A percentile compares a stretch with the other conserved stretches of the same genome.
Conservation (phyloP, 345 rosid species). For the Syzygium oleosum region DNA sequence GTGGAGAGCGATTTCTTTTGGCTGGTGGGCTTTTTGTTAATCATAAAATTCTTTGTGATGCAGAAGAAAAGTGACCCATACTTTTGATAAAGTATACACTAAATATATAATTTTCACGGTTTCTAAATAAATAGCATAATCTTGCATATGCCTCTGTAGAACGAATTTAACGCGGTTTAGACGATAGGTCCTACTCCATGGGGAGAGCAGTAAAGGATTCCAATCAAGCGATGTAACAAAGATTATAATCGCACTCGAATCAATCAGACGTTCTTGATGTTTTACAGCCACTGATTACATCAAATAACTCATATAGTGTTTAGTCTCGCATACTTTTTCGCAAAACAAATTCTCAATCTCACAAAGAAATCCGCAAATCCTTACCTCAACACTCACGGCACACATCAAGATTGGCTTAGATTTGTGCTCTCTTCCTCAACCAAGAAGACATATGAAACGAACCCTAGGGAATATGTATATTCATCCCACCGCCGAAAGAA, state of each 20-base stretch:
- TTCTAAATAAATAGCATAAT: not conserved
- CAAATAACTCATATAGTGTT: not conserved
- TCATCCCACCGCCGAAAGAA: not conserved
- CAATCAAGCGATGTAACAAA: no score
- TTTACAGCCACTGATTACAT: not conserved
- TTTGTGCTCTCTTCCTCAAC: slow-evolving; percentile 18
- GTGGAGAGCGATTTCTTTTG: not conserved
- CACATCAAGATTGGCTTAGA: slow-evolving; percentile 4
- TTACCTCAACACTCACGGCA: not conserved
- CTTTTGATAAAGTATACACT: not conserved
- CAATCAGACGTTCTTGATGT: fast-evolving
- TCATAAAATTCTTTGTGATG: not conserved
- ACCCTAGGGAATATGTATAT: not conserved
- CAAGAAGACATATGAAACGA: not conserved
- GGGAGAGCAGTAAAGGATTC: not conserved
- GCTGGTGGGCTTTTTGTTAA: not conserved
- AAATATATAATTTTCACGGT: not conserved
- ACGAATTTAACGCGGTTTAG: no score
- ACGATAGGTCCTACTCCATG: no score
- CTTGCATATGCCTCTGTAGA: not conserved
- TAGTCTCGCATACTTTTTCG: not conserved
- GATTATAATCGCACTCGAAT: not conserved
- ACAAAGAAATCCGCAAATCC: not conserved
- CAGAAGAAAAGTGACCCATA: not conserved
- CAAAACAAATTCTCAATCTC: not conserved